Conservation (phyloP, 2,329 filamentous ascomycete genomes). For the Cryphonectria radicalis region DNA sequence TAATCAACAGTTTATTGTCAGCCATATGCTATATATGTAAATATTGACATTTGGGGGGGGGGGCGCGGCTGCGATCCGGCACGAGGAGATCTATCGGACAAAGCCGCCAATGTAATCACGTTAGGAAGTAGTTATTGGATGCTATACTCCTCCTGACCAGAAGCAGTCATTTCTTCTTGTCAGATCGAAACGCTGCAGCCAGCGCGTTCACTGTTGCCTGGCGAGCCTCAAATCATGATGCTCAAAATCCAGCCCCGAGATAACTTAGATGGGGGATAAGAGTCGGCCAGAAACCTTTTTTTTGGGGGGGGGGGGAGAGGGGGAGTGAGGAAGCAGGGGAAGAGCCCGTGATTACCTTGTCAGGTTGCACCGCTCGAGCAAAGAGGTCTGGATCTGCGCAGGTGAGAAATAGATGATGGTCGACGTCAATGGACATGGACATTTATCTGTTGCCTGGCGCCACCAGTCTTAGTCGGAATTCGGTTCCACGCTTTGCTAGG, state of each 20-base stretch:
- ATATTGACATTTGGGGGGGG: background rate
- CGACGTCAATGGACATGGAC: background rate
- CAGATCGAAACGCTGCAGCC: background rate
- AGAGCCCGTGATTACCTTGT: background rate
- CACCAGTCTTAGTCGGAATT: background rate
- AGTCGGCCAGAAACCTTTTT: background rate
- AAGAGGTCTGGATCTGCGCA: background rate
- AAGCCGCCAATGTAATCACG: background rate
- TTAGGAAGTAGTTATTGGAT: background rate
- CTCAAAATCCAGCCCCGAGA: background rate
- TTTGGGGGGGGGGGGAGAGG: no score
- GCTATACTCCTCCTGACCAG: background rate
- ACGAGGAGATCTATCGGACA: background rate
- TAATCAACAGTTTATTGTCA: background rate
- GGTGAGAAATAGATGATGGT: background rate
- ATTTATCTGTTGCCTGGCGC: slow-evolving; percentile 3
- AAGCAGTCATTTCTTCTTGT: background rate
- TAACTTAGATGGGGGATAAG: background rate
- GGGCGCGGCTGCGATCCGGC: background rate
- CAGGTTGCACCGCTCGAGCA: background rate
- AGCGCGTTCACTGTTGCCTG: background rate
- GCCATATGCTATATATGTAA: background rate
- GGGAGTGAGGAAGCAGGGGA: background rate
- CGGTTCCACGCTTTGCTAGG: background rate
- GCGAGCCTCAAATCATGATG: background rate